These are phyloP conservation scores for Puccinia polysora DNA, from an alignment of 1,284 basidiomycete genomes.

Conservation along the genomic window DNA sequence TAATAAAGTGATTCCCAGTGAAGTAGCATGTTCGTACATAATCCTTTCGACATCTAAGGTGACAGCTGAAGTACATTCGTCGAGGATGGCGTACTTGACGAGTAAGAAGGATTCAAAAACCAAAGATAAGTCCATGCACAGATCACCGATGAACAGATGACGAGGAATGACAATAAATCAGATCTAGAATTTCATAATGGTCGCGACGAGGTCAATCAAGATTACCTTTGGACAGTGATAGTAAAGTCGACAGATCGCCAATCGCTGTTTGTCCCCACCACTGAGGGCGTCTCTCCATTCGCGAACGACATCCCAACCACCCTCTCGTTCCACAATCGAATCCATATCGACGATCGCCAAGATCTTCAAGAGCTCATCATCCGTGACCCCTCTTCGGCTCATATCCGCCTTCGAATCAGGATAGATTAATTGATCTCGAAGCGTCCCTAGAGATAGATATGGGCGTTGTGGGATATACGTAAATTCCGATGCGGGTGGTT, in stretches of 20 bases:
- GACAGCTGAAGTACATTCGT: slow-evolving; percentile 91
- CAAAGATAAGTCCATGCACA: too few relatives aligned
- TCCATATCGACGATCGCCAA: slow-evolving; percentile 80
- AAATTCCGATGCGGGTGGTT: slow-evolving; percentile 82
- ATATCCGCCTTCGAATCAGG: slow-evolving; percentile 77
- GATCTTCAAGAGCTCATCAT: slow-evolving; percentile 70
- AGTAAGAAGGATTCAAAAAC: too few relatives aligned
- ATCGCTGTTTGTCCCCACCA: slow-evolving; percentile 65
- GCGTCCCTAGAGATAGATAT: slow-evolving; percentile 84
- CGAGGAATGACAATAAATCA: too few relatives aligned
- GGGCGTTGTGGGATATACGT: slow-evolving; percentile 94
- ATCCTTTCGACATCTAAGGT: slow-evolving; percentile 84
- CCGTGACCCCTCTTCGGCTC: slow-evolving; percentile 68
- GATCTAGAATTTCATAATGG: too few relatives aligned
- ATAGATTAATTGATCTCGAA: slow-evolving; percentile 79
- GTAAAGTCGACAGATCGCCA: slow-evolving; percentile 94
- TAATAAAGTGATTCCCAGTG: slow-evolving; percentile 53
- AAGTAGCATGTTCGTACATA: slow-evolving; percentile 89
- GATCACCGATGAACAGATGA: too few relatives aligned
- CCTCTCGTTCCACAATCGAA: slow-evolving; percentile 84
- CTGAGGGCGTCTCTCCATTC: slow-evolving; percentile 92
- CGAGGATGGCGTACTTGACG: slow-evolving; percentile 96
- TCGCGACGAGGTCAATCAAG: too few relatives aligned
- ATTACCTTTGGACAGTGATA: slow-evolving; percentile 85
- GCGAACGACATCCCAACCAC: slow-evolving; percentile 80